Evolutionary conservation across 208 protist species (phyloP).

Genomic region (Borovskyia barvae): DNA sequence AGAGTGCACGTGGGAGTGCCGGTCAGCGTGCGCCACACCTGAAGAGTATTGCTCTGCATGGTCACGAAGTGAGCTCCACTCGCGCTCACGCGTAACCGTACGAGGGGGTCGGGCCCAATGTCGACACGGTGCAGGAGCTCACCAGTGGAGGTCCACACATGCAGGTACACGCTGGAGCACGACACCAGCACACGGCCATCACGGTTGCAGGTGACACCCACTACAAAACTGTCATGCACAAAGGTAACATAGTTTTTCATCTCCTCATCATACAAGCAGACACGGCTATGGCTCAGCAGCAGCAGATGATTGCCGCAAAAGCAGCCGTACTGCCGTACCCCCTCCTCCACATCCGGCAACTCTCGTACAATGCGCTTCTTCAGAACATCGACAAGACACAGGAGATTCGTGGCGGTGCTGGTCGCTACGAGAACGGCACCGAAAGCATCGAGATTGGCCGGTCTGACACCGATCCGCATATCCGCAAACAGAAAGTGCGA

Average conservation of each 20-base stretch:
- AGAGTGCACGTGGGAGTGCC: constrained; percentile 36
- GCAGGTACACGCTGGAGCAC: constrained; percentile 54
- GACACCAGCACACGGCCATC: constrained; percentile 68
- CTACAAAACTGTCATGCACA: constrained; percentile 57
- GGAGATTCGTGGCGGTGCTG: constrained; percentile 22
- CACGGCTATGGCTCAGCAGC: constrained; percentile 31
- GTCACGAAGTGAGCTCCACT: constrained; percentile 54
- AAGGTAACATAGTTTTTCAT: constrained; percentile 29
- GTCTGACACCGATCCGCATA: constrained; percentile 27
- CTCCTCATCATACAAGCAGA: constrained; percentile 54
- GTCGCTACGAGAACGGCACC: constrained; percentile 48
- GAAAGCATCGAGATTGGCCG: constrained; percentile 43
- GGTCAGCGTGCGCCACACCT: constrained; percentile 64
- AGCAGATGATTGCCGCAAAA: constrained; percentile 71
- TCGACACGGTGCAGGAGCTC: constrained; percentile 69
- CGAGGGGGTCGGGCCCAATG: constrained; percentile 50
- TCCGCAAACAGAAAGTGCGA: constrained; percentile 53
- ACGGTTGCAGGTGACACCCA: constrained; percentile 42
- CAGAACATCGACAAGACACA: constrained; percentile 66
- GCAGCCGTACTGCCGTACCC: constrained; percentile 30
- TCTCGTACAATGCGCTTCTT: constrained; percentile 54
- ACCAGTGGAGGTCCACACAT: constrained; percentile 64
- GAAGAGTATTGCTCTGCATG: constrained; percentile 45
- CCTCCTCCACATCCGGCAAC: constrained; percentile 42
- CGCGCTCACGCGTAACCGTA: constrained; percentile 52